Conservation (phyloP, 148 eudicot genomes). For the Heliamphora exappendiculata region DNA sequence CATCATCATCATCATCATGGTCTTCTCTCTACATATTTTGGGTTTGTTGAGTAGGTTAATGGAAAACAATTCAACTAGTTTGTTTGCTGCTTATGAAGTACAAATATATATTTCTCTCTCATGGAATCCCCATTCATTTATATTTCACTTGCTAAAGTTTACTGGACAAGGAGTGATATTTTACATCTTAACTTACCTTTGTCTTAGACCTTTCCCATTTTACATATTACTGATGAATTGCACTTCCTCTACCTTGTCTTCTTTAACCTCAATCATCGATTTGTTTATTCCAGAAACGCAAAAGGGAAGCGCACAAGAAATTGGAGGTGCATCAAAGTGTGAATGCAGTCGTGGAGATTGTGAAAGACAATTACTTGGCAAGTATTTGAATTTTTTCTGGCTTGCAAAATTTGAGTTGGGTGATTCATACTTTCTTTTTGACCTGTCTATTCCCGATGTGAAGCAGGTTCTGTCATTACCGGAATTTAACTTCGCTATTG, state of each 20-base stretch:
- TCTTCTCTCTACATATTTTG: neutral
- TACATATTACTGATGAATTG: neutral
- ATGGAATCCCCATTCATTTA: neutral
- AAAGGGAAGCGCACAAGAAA: conserved; percentile 44
- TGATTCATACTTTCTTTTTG: neutral
- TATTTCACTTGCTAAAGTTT: neutral
- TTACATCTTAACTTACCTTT: neutral
- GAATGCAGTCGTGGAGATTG: conserved; percentile 70
- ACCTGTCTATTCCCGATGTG: conserved; percentile 5
- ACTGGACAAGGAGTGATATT: neutral
- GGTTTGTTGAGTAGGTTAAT: neutral
- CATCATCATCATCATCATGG: too few species aligned
- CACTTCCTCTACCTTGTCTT: conserved; percentile 1
- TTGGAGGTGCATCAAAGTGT: conserved; percentile 64
- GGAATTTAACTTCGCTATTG: conserved; percentile 49
- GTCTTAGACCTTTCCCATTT: neutral
- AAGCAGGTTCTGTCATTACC: conserved; percentile 74
- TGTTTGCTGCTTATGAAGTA: neutral
- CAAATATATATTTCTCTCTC: neutral
- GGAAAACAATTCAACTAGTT: neutral
- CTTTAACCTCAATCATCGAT: neutral
- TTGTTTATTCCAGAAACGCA: conserved; percentile 50
- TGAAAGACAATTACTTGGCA: conserved; percentile 83
- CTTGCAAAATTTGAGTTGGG: neutral
- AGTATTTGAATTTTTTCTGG: conserved; percentile 9